Evolutionary conservation across 1,284 basidiomycete species (phyloP).

Genomic region (Tilletia caries): DNA sequence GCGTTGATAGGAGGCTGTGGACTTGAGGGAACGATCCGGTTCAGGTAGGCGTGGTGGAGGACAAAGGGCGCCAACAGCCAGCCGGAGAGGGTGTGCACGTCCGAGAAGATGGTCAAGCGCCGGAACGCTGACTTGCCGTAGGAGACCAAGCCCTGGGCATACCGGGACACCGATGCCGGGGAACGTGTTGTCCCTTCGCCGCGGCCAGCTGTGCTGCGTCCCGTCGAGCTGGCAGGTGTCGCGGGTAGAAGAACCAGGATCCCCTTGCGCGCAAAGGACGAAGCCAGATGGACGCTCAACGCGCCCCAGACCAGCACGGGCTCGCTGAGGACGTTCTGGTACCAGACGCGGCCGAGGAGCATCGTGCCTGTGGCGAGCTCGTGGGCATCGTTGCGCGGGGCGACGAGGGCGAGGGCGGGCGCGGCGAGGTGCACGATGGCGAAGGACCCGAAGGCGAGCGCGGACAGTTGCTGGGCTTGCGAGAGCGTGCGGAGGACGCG

Average conservation of each 20-base stretch:
- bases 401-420: conserved; percentile 26
- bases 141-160: not conserved
- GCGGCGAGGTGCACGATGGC: conserved; percentile 27
- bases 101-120: not conserved
- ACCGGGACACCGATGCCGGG: not conserved
- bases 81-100: conserved; percentile 27
- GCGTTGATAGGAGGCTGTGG: conserved; percentile 22
- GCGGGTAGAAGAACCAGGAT: conserved; percentile 14
- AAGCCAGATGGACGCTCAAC: conserved; percentile 27
- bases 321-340: conserved; percentile 39
- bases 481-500: conserved; percentile 9
- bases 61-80: conserved; percentile 30
- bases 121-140: not conserved
- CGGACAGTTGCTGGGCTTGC: conserved; percentile 8
- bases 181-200: not conserved
- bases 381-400: conserved; percentile 1
- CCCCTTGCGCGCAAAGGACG: conserved; percentile 24
- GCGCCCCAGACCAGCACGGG: conserved; percentile 35
- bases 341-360: conserved; percentile 45
- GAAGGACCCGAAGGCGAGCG: conserved; percentile 14
- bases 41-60: conserved; percentile 30
- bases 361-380: conserved; percentile 20
- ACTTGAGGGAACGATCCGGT: conserved; percentile 34
- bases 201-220: not conserved
- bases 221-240: conserved; percentile 1